Percentiles rank a stretch among this genome's conserved stretches.
Evolutionary conservation across 73 alveolate genomes (phyloP).

Genomic region (Durusdinium trenchii): DNA sequence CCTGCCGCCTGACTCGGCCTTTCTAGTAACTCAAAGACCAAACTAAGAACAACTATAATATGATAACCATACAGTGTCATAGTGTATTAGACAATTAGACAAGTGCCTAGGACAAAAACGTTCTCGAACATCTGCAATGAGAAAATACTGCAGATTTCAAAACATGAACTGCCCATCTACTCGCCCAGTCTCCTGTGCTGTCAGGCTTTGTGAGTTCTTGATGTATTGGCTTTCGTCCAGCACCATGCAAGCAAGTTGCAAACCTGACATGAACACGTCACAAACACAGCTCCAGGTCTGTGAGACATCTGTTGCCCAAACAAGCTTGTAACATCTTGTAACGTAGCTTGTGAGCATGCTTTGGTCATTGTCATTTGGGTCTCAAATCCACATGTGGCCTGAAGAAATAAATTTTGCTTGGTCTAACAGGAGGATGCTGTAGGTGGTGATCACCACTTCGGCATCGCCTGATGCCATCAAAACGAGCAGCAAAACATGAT

Average conservation of each 20-base stretch:
- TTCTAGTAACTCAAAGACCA: too few relatives aligned
- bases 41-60: too few relatives aligned
- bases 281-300: neutral
- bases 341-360: too few relatives aligned
- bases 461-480: neutral
- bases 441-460: constrained; percentile 73
- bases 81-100: too few relatives aligned
- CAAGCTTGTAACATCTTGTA: neutral
- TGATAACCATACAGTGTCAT: too few relatives aligned
- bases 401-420: constrained; percentile 12
- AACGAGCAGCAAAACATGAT: neutral
- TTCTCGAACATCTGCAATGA: too few relatives aligned
- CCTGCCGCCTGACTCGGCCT: too few relatives aligned
- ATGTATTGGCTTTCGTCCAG: constrained; percentile 67
- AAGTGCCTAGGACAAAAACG: too few relatives aligned
- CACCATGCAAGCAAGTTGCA: constrained; percentile 13
- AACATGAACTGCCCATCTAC: too few relatives aligned
- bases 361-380: neutral
- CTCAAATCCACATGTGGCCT: neutral
- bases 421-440: constrained; percentile 35
- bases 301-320: neutral
- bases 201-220: constrained; percentile 14
- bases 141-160: too few relatives aligned
- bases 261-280: neutral
- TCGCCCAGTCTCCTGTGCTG: constrained; percentile 57